Conservation (phyloP, 2,329 filamentous ascomycete genomes). For the Fusarium armeniacum region DNA sequence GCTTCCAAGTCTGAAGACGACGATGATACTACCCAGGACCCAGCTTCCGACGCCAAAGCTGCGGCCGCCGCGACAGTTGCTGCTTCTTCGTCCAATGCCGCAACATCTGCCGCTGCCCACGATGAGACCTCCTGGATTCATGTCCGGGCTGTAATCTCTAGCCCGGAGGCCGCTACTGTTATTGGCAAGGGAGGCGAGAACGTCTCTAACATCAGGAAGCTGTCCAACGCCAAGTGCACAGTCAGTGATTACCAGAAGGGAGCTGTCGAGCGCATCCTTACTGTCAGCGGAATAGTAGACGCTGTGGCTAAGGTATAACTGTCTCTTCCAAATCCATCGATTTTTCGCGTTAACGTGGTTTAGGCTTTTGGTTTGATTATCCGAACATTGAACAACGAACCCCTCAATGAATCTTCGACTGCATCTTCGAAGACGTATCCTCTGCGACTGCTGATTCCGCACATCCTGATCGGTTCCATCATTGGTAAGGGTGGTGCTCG, state of each 20-base stretch:
- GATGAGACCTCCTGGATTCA: conserved; percentile 98
- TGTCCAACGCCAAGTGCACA: conserved; percentile 97
- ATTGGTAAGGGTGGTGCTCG: conserved; percentile 97
- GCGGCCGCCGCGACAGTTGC: conserved; percentile 58
- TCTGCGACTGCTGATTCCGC: conserved; percentile 92
- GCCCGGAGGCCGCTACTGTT: conserved; percentile 95
- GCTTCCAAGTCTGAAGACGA: conserved; percentile 57
- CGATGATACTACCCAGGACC: conserved; percentile 47
- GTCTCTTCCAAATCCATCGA: neutral
- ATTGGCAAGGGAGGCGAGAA: conserved; percentile 99
- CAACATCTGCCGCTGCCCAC: conserved; percentile 70
- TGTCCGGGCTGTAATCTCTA: conserved; percentile 96
- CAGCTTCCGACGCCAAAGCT: conserved; percentile 58
- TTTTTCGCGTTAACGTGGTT: conserved; percentile 48
- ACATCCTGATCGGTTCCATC: conserved; percentile 97
- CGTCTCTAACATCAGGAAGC: conserved; percentile 93
- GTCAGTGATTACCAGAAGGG: conserved; percentile 98
- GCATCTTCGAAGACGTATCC: conserved; percentile 98
- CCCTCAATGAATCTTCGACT: conserved; percentile 87
- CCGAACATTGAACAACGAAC: conserved; percentile 97
- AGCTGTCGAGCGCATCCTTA: conserved; percentile 96
- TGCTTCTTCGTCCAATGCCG: conserved; percentile 53
- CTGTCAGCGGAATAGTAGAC: conserved; percentile 95
- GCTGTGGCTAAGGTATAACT: conserved; percentile 89
- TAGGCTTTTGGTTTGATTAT: conserved; percentile 98